Conservation (phyloP, 2,329 filamentous ascomycete genomes). For the Colletotrichum theobromicola region DNA sequence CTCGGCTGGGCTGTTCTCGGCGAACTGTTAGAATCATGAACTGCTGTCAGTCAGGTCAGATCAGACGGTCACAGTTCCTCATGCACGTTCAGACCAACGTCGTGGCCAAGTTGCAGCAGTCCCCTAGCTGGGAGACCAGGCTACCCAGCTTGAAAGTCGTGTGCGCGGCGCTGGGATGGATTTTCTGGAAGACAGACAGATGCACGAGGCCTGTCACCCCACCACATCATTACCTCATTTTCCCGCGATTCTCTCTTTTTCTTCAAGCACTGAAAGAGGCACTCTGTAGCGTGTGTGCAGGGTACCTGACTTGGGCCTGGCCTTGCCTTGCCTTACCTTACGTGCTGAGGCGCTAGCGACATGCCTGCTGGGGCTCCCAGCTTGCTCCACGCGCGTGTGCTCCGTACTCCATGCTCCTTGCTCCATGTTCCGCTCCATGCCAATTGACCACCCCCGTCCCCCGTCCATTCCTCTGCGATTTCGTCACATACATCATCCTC, state of each 20-base stretch:
- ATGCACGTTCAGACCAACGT: not conserved
- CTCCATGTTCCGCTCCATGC: conserved; percentile 17
- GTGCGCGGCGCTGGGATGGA: not conserved
- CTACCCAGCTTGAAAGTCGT: not conserved
- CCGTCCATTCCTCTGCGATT: conserved; percentile 17
- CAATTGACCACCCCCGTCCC: conserved; percentile 13
- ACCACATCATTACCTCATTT: conserved; percentile 12
- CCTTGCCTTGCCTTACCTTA: not conserved
- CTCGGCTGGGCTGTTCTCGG: conserved; percentile 3
- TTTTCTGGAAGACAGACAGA: not conserved
- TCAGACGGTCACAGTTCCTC: not conserved
- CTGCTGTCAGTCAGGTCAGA: not conserved
- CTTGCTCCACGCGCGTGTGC: not conserved
- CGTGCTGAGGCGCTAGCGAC: not conserved
- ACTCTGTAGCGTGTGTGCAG: not conserved
- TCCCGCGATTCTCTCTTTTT: not conserved
- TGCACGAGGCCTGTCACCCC: conserved; percentile 16
- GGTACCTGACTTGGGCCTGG: not conserved
- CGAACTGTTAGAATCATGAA: conserved; percentile 7
- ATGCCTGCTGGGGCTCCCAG: conserved; percentile 1
- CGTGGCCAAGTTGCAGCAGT: not conserved
- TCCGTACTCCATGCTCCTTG: not conserved
- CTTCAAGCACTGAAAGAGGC: not conserved
- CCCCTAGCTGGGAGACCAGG: not conserved
- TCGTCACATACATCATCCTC: conserved; percentile 21